phyloP scores from a whole-genome alignment of 2,329 filamentous ascomycete genomes.

The Thelonectria blattea region DNA sequence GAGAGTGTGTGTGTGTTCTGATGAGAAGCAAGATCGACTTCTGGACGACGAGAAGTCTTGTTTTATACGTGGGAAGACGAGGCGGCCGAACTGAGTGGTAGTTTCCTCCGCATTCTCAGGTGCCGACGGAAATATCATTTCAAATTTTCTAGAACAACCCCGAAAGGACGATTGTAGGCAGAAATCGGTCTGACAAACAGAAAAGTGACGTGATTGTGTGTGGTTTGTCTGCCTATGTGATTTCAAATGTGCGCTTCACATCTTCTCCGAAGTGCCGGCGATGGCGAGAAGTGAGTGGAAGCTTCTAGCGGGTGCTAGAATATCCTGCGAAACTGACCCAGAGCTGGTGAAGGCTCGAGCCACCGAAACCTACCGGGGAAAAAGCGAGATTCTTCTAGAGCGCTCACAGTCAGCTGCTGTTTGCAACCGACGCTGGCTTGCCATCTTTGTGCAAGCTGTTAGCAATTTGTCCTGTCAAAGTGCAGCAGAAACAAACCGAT shows the following conservation, averaged over 20 bases:
- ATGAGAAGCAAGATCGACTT: conserved; percentile 32
- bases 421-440: too few relatives aligned
- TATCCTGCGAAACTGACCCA: too few relatives aligned
- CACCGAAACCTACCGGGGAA: too few relatives aligned
- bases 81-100: conserved; percentile 13
- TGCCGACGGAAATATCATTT: conserved; percentile 25
- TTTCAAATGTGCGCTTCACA: too few relatives aligned
- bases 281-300: conserved; percentile 32
- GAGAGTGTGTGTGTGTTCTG: conserved; percentile 33
- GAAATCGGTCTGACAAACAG: conserved; percentile 19
- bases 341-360: too few relatives aligned
- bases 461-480: too few relatives aligned
- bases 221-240: conserved; percentile 4
- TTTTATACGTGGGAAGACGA: conserved; percentile 41
- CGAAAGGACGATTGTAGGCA: conserved; percentile 17
- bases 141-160: conserved; percentile 35
- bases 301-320: conserved; percentile 9
- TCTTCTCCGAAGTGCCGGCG: conserved; percentile 10
- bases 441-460: too few relatives aligned
- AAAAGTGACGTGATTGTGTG: conserved; percentile 5
- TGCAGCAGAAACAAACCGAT: too few relatives aligned
- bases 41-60: conserved; percentile 20
- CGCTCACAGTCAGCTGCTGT: too few relatives aligned
- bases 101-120: conserved; percentile 30
- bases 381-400: too few relatives aligned